phyloP scores from a whole-genome alignment of 2,329 filamentous ascomycete genomes.

The Fusarium ramigenum region DNA sequence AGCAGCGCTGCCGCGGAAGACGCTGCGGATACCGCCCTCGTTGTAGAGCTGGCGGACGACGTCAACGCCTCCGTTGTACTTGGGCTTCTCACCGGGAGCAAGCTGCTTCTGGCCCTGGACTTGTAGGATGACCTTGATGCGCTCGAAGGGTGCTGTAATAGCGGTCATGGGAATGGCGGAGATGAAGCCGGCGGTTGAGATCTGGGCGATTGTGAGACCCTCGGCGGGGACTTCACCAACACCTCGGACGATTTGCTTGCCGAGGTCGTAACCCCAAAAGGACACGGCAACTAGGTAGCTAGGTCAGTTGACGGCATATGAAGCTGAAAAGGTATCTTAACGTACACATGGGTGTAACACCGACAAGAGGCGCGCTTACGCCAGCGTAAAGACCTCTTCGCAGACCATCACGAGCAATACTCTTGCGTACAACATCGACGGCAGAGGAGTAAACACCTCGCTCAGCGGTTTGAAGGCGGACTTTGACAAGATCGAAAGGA shows the following conservation, averaged over 20 bases:
- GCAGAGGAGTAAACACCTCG: constrained; percentile 90
- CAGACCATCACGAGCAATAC: constrained; percentile 86
- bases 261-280: constrained; percentile 92
- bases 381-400: constrained; percentile 90
- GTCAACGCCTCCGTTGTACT: constrained; percentile 86
- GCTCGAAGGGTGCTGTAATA: constrained; percentile 99
- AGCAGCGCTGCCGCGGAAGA: constrained; percentile 90
- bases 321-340: constrained; percentile 37
- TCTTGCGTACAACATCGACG: constrained; percentile 90
- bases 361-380: constrained; percentile 91
- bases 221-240: constrained; percentile 72
- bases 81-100: constrained; percentile 88
- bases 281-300: constrained; percentile 69
- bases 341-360: constrained; percentile 99
- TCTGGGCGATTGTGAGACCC: constrained; percentile 84
- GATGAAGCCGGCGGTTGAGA: constrained; percentile 95
- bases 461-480: constrained; percentile 95
- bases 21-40: constrained; percentile 87
- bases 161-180: constrained; percentile 96
- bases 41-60: constrained; percentile 93
- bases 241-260: constrained; percentile 84
- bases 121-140: constrained; percentile 97
- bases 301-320: neutral
- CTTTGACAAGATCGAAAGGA: constrained; percentile 97
- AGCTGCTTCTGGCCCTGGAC: constrained; percentile 95